phyloP scores from a whole-genome alignment of 2,329 filamentous ascomycete species.

The Alternaria sp. region DNA sequence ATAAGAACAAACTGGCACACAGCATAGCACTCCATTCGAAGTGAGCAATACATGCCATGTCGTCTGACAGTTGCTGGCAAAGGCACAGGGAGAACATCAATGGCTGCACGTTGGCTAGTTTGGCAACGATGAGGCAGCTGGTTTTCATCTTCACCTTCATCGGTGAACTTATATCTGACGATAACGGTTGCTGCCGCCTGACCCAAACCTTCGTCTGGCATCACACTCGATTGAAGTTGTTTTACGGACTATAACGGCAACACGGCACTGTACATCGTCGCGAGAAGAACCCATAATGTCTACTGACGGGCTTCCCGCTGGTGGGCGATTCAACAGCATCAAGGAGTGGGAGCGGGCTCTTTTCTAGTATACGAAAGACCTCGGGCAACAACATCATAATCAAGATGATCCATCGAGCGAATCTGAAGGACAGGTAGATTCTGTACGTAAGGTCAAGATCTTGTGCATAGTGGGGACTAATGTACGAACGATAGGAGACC shows the following conservation, averaged over 20 bases:
- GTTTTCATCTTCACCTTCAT: neutral
- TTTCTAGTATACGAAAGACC: no score
- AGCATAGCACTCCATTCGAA: fast-evolving
- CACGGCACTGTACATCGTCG: neutral
- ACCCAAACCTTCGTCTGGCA: no score
- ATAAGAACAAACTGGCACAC: fast-evolving
- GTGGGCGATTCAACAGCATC: fast-evolving
- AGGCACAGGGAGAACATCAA: fast-evolving
- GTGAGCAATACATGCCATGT: neutral
- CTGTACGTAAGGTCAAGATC: no score
- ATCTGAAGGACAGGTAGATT: no score
- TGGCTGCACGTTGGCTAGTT: fast-evolving
- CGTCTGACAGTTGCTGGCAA: neutral
- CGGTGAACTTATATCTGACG: neutral
- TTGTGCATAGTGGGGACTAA: neutral
- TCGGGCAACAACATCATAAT: no score
- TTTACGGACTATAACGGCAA: no score
- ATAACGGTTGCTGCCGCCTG: neutral
- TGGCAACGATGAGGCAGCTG: neutral
- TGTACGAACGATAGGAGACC: neutral
- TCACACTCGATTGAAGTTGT: no score
- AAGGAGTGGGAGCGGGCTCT: no score
- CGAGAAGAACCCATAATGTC: no score
- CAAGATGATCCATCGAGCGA: no score
- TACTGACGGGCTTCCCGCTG: no score